Evolutionary conservation across 306 rosid genomes (phyloP).

Genomic region (Ammopiptanthus mongolicus): DNA sequence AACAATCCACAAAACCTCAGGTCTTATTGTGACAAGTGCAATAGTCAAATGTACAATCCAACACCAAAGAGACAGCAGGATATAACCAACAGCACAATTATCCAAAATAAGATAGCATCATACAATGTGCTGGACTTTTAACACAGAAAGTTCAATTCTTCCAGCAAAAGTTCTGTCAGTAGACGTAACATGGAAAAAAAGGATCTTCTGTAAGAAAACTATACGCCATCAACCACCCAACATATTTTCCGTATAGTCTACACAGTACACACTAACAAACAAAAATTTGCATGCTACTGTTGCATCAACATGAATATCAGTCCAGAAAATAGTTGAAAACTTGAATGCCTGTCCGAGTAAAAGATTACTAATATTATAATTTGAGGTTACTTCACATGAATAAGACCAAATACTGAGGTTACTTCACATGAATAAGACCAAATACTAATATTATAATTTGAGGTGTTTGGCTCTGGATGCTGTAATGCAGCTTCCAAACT

Average conservation of each 20-base stretch:
- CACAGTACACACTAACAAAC: background rate
- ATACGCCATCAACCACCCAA: background rate
- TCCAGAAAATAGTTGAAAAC: background rate
- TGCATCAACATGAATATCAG: background rate
- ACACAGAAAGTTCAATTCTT: background rate
- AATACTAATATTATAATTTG: no score
- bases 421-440: no score
- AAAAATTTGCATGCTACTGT: background rate
- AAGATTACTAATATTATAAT: no score
- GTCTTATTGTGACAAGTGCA: no score
- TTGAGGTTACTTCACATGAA: no score
- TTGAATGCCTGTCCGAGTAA: background rate
- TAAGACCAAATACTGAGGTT: no score
- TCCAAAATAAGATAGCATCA: slow-evolving; percentile 1
- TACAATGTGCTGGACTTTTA: background rate
- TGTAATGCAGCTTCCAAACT: no score
- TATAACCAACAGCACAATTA: background rate
- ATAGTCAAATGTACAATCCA: background rate
- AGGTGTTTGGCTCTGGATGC: no score
- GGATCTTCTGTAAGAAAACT: background rate
- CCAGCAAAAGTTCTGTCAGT: background rate
- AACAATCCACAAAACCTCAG: no score
- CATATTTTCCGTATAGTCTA: background rate
- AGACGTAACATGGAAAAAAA: background rate
- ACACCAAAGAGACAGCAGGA: slow-evolving; percentile 1